Conservation (phyloP, 129 eudicot genomes). For the Lactuca sativa region DNA sequence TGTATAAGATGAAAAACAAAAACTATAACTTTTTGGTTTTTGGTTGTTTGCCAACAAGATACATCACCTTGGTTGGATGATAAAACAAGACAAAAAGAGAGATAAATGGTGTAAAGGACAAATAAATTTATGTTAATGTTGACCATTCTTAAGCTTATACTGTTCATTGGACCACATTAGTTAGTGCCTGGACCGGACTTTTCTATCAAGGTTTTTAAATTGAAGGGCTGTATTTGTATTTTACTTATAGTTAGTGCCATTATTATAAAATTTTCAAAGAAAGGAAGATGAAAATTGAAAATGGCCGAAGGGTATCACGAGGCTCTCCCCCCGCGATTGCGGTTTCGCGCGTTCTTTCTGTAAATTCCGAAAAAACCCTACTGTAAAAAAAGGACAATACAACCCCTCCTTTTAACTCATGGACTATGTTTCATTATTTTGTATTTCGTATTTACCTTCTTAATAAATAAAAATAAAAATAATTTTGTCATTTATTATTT, state of each 20-base stretch:
- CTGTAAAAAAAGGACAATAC: not conserved
- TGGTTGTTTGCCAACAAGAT: slow-evolving; percentile 24
- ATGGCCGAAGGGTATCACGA: slow-evolving; percentile 7
- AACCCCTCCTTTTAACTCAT: not conserved
- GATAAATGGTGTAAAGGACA: slow-evolving; percentile 30
- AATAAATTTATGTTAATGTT: slow-evolving; percentile 34
- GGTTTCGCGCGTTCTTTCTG: slow-evolving; percentile 6
- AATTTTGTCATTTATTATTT: too few species aligned
- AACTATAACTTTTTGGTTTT: not conserved
- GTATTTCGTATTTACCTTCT: too few species aligned
- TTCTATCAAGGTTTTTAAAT: slow-evolving; percentile 13
- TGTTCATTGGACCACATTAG: slow-evolving; percentile 38
- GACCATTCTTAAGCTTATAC: slow-evolving; percentile 29
- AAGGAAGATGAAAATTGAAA: slow-evolving; percentile 13
- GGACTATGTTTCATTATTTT: too few species aligned
- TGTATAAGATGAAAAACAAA: slow-evolving; percentile 19
- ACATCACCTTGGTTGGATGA: slow-evolving; percentile 35
- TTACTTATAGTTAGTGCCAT: not conserved
- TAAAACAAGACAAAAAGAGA: slow-evolving; percentile 28
- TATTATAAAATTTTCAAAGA: not conserved
- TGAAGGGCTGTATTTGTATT: not conserved
- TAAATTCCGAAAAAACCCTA: slow-evolving; percentile 1
- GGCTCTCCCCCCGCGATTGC: slow-evolving; percentile 4
- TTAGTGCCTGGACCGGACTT: slow-evolving; percentile 26
- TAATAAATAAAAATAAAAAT: too few species aligned